Evolutionary conservation across 345 rosid genomes (phyloP).

Genomic region (Camelina laxa): DNA sequence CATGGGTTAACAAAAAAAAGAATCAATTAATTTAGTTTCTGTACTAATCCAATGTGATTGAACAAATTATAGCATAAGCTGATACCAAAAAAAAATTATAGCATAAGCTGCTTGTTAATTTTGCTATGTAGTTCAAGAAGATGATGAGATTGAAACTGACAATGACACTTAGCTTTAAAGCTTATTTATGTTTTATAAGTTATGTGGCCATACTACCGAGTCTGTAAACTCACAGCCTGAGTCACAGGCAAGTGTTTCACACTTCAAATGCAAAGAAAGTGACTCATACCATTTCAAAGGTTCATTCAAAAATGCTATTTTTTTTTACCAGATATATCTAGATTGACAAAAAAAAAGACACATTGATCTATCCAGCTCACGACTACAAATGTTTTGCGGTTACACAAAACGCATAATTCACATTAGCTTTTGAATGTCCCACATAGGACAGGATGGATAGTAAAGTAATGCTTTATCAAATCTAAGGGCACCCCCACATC

Average conservation of each 20-base stretch:
- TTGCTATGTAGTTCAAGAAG: not conserved
- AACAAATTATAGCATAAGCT: not conserved
- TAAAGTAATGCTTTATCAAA: no score
- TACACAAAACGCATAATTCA: constrained; percentile 28
- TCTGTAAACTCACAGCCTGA: no score
- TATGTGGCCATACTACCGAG: constrained; percentile 19
- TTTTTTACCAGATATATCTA: no score
- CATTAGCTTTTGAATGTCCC: no score
- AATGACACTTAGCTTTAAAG: constrained; percentile 67
- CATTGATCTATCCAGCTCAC: constrained; percentile 65
- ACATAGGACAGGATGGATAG: no score
- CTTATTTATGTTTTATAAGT: constrained; percentile 78
- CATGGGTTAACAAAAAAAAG: not conserved
- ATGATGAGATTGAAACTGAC: constrained; percentile 39
- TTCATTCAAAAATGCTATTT: no score
- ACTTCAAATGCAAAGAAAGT: no score
- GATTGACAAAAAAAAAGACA: no score
- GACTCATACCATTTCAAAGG: no score
- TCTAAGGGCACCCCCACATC: no score
- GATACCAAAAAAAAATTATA: no score
- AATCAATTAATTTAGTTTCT: not conserved
- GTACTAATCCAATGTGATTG: not conserved
- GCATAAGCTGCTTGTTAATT: not conserved
- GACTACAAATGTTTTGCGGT: constrained; percentile 84
- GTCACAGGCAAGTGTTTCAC: no score